Base-by-base conservation (phyloP, 2,329 filamentous ascomycete species). In the Thielaviopsis ethacetica region DNA sequence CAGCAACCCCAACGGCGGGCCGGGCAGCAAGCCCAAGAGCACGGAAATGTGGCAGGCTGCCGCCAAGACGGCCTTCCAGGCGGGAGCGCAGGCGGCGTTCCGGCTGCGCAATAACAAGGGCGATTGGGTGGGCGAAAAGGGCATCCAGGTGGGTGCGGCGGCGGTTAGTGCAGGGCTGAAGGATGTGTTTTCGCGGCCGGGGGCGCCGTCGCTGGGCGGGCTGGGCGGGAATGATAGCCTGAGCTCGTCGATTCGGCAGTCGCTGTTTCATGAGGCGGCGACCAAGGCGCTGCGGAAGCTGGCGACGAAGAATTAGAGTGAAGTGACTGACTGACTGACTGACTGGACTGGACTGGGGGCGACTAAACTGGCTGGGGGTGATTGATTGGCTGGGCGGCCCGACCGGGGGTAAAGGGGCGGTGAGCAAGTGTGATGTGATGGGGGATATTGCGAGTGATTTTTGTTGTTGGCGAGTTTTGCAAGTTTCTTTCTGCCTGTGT, bases 81-180 rank as follows among this genome's bases (percentile, higher is more conserved):
- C 75, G 0, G 76, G 75, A 41, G 76, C 75, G 1, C 69, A 76
- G 54, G 74, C 75, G 2, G 74, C 74, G 9, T 73, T 76, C 67
- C 70, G 73, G 54, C 69, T 73, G 54, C 73, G 74, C 54, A 69
- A 73, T 53, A 72, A 76, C 17, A 69, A 70, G 1, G 72, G 75
- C 2, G 67, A 71, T 1, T 78, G 76, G 76, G 66, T 74, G 4
- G 74, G 76, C 0, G 66, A 73, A 12, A 78, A 78, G 62, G 75
- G 75, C 5, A 73, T 73, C 52, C 75, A 74, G 57, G 67, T 78
- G 2, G 76, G 74, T 1, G 74, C 74, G 1, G 75, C 75, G 1
- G 76, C 75, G 1, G 61, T 78, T 1, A 74, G 75, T 19, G 75
- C 76, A 1, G 76, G 75, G 0, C 66, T 77, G 19, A 71, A 76